phyloP scores from a whole-genome alignment of 345 rosid species.

The Pseudoturritis turrita region DNA sequence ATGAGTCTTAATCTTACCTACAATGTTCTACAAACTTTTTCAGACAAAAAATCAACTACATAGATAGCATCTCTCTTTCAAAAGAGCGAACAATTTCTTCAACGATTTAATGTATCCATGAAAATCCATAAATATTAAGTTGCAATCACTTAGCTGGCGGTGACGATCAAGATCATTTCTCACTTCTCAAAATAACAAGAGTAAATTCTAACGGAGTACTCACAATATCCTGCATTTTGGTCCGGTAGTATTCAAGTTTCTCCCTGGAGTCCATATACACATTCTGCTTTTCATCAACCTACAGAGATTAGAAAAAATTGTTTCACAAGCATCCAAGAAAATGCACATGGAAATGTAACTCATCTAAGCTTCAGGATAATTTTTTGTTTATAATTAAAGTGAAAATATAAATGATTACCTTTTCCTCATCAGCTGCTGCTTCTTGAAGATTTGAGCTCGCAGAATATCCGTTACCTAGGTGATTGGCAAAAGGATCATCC shows the following conservation, averaged over 20 bases:
- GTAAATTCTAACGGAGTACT: slow-evolving; percentile 38
- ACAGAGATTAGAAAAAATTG: slow-evolving; percentile 12
- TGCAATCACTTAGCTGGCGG: no score
- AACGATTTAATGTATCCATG: neutral
- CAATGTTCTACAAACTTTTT: neutral
- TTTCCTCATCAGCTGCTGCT: slow-evolving; percentile 45
- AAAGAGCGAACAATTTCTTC: neutral
- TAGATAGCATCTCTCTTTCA: neutral
- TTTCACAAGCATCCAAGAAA: slow-evolving; percentile 18
- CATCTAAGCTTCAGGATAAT: neutral
- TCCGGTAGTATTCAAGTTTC: slow-evolving; percentile 88
- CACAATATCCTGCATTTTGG: slow-evolving; percentile 97
- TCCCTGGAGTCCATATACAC: slow-evolving; percentile 78
- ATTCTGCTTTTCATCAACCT: slow-evolving; percentile 62
- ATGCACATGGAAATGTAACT: slow-evolving; percentile 4
- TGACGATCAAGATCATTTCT: neutral
- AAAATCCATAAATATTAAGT: no score
- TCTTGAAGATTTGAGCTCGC: slow-evolving; percentile 42
- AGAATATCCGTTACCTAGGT: slow-evolving; percentile 39
- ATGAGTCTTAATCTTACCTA: neutral
- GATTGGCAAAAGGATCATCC: slow-evolving; percentile 60
- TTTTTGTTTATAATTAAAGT: neutral
- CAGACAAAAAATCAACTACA: neutral
- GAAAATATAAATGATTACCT: slow-evolving; percentile 40
- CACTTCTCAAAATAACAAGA: slow-evolving; percentile 1